Base-by-base conservation (phyloP, 371 early-diverging fungal species). In the Mortierella polycephala region DNA sequence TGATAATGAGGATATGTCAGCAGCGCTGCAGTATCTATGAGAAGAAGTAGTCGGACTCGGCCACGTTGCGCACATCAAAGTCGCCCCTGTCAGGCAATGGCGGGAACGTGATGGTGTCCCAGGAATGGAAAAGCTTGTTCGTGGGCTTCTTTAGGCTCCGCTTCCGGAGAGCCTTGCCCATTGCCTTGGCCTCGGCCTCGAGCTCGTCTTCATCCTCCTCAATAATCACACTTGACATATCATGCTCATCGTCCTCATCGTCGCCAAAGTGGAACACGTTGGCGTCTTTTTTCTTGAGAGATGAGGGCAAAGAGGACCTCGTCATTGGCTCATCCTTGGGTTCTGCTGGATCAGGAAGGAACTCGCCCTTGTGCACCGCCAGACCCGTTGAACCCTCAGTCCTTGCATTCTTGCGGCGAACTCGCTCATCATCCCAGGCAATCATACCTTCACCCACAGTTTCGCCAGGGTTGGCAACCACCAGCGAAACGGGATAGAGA, bases 31-130 rank as follows among this genome's bases (percentile, higher is more conserved):
- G n/a, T 18, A 18, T n/a, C 47, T 69, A 95, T 59, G 92, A 91
- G 89, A 98, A 98, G 68, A 98, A 98, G 85, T 98, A 98, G 30
- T 84, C 86, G 57, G 94, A 93, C 49, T 93, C 86, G 62, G 85
- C 86, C 6, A 98, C 97, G 68, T 88, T 75, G 46, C 85, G 77
- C 58, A 98, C 87, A 74, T 96, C 91, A 84, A 98, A 95, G 30
- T 92, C 88, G 60, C 98, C 98, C 52, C 89, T 86, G 12, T 77
- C 73, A 9, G 98, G 98, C 60, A 97, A 72, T 16, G 90, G 90
- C 5, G 90, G 85, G 67, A 97, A 90, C 42, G 83, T 86, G 54
- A 97, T 77, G 39, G 88, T 86, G 7, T 88, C 88, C 94, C 94
- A 95, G 12, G 83, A 76, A 42, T 87, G 81, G 40, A 83, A 76